Conservation (phyloP, 2,329 filamentous ascomycete species). For the Xylogone sp. region DNA sequence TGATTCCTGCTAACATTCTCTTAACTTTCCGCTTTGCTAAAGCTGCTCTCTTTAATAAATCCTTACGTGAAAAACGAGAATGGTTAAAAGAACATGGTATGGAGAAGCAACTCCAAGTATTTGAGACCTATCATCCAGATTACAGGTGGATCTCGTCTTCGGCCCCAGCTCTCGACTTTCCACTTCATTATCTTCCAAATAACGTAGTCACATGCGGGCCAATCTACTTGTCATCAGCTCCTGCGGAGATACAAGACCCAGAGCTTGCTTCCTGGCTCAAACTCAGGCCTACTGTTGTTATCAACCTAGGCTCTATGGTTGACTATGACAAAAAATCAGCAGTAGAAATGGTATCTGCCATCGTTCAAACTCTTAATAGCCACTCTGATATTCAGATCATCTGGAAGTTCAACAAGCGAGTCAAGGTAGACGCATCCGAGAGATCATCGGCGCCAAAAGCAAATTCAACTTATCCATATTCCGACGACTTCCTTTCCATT, state of each 20-base stretch:
- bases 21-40: constrained; percentile 28
- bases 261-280: constrained; percentile 40
- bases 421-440: neutral
- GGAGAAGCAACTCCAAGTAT: no score
- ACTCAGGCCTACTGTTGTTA: constrained; percentile 38
- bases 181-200: constrained; percentile 32
- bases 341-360: constrained; percentile 32
- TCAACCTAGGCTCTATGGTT: constrained; percentile 41
- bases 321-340: constrained; percentile 24
- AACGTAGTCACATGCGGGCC: constrained; percentile 44
- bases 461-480: no score
- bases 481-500: no score
- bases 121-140: constrained; percentile 3
- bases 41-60: constrained; percentile 14
- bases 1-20: constrained; percentile 38
- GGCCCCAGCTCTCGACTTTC: constrained; percentile 26
- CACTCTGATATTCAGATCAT: constrained; percentile 26
- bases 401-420: constrained; percentile 29
- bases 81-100: no score
- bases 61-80: no score
- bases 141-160: constrained; percentile 21
- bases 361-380: constrained; percentile 32
- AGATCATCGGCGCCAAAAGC: no score
- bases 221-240: constrained; percentile 33
- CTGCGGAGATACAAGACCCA: constrained; percentile 35